Evolutionary conservation across 2,329 filamentous ascomycete genomes (phyloP), one percentile per base, ranked within the genome.

Genomic region (Clonostachys solani): DNA sequence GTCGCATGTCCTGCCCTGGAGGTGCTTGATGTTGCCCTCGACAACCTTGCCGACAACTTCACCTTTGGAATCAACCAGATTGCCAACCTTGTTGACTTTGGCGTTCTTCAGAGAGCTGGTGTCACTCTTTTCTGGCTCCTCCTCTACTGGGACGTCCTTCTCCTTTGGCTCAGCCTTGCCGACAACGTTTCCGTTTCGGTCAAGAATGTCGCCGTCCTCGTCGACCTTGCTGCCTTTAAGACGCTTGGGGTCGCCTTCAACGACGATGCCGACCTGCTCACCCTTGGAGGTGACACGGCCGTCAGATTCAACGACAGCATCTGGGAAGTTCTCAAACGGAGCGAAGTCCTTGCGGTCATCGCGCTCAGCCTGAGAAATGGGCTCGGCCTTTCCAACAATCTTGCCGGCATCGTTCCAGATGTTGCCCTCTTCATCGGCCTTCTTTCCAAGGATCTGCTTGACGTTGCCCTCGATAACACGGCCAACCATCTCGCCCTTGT

Each of bases 321-420:
- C 74, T 4, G 77, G 76, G 63, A 80, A 83, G 50, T 78, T 74
- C 52, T 82, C 78, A 45, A 83, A 83, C 0, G 80, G 80, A 3
- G 74, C 66, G 3, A 69, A 66, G 13, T 73, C 70, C 49, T 67
- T 51, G 34, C 38, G 67, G 17, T 61, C 55, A 2, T 75, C 73
- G 5, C 74, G 71, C 54, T 83, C 78, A 15, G 62, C 63, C 5
- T 75, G 68, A 5, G 84, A 78, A 2, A 65, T 49, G 13, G 84
- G 77, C 64, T 89, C 84, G 40, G 77, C 81, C 46, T 78, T 78
- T 29, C 86, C 86, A 45, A 89, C 77, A 37, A 86, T 72, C 61
- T 87, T 80, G 50, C 86, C 86, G 7, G 73, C 72, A 50, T 88
- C 84, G 58, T 83, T 84, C 80, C 82, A 89, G 66, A 89, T 84